A percentile compares a stretch with the other conserved stretches of the same genome.
Evolutionary conservation across 2,329 filamentous ascomycete genomes (phyloP).

Genomic region (Emericellopsis cladophorae): DNA sequence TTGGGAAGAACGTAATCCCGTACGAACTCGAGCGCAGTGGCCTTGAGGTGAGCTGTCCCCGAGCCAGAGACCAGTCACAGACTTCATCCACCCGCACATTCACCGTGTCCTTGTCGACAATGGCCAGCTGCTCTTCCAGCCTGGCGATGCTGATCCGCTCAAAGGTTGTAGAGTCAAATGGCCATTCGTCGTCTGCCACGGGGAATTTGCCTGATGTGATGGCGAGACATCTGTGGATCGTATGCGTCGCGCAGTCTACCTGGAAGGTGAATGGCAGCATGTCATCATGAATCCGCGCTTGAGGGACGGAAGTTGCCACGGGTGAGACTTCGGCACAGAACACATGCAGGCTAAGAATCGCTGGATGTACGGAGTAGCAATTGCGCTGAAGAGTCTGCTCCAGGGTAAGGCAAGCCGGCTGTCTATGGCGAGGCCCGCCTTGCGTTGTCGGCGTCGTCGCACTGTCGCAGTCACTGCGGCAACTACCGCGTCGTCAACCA

Average conservation of each 20-base stretch:
- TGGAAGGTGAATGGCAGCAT: conserved; percentile 31
- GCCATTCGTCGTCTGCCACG: conserved; percentile 12
- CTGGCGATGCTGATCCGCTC: conserved; percentile 16
- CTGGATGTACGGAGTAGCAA: no score
- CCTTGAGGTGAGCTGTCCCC: conserved; percentile 8
- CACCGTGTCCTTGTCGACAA: conserved; percentile 18
- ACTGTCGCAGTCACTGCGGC: no score
- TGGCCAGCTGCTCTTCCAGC: conserved; percentile 14
- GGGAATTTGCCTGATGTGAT: conserved; percentile 15
- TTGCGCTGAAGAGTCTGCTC: no score
- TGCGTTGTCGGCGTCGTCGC: no score
- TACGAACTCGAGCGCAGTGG: conserved; percentile 26
- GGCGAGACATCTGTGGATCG: conserved; percentile 16
- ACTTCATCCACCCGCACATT: conserved; percentile 14
- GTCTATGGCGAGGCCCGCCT: no score
- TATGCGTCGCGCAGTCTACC: conserved; percentile 17
- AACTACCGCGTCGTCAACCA: no score
- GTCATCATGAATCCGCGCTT: conserved; percentile 21
- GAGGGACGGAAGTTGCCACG: conserved; percentile 15
- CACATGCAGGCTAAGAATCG: no score
- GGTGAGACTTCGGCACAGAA: conserved; percentile 20
- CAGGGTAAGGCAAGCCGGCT: no score
- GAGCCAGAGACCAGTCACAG: conserved; percentile 17
- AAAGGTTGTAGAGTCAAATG: conserved; percentile 15
- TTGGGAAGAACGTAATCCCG: conserved; percentile 40